phyloP scores from a whole-genome alignment of 2,329 filamentous ascomycete species.

The Ophiosphaerella korrae region DNA sequence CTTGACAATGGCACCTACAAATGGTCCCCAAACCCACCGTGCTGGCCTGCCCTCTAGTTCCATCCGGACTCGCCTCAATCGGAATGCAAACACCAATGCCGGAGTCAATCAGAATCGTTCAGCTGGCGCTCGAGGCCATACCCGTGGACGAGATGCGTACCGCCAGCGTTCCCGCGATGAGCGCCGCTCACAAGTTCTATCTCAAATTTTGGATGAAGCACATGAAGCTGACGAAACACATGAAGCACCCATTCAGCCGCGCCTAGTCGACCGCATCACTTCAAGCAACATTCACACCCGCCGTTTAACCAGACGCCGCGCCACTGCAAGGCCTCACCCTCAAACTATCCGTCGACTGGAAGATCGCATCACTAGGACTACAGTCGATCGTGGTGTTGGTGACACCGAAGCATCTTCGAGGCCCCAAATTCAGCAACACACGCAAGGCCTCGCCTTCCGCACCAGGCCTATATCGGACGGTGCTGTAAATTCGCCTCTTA shows the following conservation, averaged over 20 bases:
- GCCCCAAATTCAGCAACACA: background rate
- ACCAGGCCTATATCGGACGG: background rate
- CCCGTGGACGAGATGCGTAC: background rate
- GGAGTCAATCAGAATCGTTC: slow-evolving; percentile 2
- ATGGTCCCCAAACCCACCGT: background rate
- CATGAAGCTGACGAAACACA: no score
- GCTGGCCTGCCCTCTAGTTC: background rate
- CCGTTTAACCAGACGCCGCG: background rate
- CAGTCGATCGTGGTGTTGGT: background rate
- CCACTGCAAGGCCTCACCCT: background rate
- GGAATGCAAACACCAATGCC: slow-evolving; percentile 7
- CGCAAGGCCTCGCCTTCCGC: background rate
- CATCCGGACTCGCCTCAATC: background rate
- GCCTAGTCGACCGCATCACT: background rate
- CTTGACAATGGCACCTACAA: background rate
- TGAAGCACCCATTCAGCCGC: background rate
- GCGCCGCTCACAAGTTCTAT: no score
- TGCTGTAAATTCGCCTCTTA: background rate
- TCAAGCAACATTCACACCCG: background rate
- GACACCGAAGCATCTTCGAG: background rate
- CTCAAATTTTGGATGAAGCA: no score
- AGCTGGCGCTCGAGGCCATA: background rate
- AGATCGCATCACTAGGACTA: background rate
- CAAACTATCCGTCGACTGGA: background rate
- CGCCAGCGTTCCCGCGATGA: no score